Evolutionary conservation across 345 rosid genomes (phyloP).

Genomic region (Populus alba): DNA sequence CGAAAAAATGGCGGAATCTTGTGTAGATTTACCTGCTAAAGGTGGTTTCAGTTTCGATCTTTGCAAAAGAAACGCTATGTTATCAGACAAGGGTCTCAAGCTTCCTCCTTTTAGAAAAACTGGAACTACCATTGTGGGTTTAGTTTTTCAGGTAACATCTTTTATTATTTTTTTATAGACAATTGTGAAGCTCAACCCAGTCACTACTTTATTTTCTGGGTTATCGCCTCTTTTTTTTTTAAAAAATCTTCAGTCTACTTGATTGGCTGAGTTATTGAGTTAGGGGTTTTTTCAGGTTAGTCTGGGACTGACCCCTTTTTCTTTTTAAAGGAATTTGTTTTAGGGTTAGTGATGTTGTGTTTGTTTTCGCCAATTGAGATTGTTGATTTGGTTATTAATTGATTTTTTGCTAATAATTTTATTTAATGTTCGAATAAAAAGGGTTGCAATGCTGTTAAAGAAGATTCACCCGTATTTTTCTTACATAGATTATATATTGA

Average conservation of each 20-base stretch:
- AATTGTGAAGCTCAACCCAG: neutral
- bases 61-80: conserved; percentile 77
- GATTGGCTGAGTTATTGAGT: neutral
- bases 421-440: neutral
- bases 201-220: neutral
- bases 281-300: neutral
- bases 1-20: conserved; percentile 47
- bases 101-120: conserved; percentile 76
- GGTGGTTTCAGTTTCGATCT: conserved; percentile 91
- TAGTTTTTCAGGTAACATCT: conserved; percentile 58
- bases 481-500: neutral
- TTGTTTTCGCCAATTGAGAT: neutral
- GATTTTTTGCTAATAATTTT: neutral
- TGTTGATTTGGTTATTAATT: neutral
- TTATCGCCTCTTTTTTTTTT: neutral
- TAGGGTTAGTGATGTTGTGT: neutral
- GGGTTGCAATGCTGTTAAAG: neutral
- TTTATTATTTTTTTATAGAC: neutral
- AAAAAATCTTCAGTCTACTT: neutral
- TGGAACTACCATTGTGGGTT: conserved; percentile 93
- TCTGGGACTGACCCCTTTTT: neutral
- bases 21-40: conserved; percentile 48
- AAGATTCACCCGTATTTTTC: neutral
- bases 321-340: neutral
- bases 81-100: conserved; percentile 54